Base-by-base conservation (phyloP, 2,329 filamentous ascomycete species). In the Acrocalymma vagum region DNA sequence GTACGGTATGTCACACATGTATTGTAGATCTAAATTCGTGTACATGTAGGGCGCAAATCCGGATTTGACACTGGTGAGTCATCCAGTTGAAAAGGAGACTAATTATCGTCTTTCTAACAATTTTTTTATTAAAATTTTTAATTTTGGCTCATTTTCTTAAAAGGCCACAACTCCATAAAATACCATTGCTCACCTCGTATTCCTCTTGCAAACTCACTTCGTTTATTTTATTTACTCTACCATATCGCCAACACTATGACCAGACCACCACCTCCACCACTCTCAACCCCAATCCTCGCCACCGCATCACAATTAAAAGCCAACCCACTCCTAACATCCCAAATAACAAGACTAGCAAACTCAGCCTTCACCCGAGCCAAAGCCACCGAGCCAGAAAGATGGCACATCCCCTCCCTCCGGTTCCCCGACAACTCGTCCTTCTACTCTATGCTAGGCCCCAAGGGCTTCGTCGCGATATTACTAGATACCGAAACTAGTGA, bases 321-420 rank as follows among this genome's bases (percentile, higher is more conserved):
- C 3, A 44, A 53, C 15, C 27, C 43, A 11, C 5, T 3, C 3
- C n/a, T 62, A 9, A 43, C 51, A 2, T 35, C 14, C 2, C 35
- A 52, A 11, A 42, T 63, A 15, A 50, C 26, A 1, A 3, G 25
- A 9, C 51, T 64, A 5, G 38, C 43, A 16, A 63, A 63, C 29
- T 38, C 48, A 10, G 58, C 58, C 2, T 63, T 64, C 28, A 15
- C 17, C 5, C 55, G 58, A 6, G 46, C 53, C 1, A 43, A 58
- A 10, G 18, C 20, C 2, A 7, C 6, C 1, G 38, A 52, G 7
- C 37, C 51, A 0, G 24, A 29, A 3, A 58, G 53, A 45, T 64
- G 60, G 59, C 17, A 40, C 10, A 23, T n/a, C 2, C 36, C 32
- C 5, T 6, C 11, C 4, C 18, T n/a, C 7, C 52, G 61, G 1